Percentiles rank a stretch among this genome's conserved stretches.
Evolutionary conservation across 352 stramenopile species (phyloP).

Genomic region (Lagenidium giganteum): DNA sequence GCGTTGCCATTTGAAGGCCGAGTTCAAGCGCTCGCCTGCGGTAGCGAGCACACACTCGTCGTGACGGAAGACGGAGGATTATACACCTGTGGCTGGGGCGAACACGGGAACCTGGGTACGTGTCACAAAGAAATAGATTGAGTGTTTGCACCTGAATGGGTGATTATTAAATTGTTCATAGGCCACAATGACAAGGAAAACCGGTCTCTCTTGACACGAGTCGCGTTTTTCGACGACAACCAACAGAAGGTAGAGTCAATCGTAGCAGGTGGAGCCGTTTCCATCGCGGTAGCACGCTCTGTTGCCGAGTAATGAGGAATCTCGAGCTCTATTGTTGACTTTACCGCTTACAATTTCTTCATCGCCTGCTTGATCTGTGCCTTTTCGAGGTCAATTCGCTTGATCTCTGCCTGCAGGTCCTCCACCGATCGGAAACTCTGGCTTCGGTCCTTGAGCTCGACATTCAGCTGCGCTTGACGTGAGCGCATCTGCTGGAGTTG

Average conservation of each 20-base stretch:
- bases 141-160: too few relatives aligned
- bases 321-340: background rate
- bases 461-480: slow-evolving; percentile 6
- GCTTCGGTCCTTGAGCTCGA: slow-evolving; percentile 8
- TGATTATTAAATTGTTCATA: slow-evolving; percentile 2
- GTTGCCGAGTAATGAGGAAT: background rate
- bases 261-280: slow-evolving; percentile 11
- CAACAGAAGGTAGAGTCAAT: background rate
- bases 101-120: slow-evolving; percentile 81
- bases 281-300: slow-evolving; percentile 9
- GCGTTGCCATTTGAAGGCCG: slow-evolving; percentile 15
- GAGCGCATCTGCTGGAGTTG: slow-evolving; percentile 15
- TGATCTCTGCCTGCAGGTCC: slow-evolving; percentile 19
- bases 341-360: slow-evolving; percentile 9
- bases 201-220: background rate
- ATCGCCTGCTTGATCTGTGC: slow-evolving; percentile 20
- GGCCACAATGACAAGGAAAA: slow-evolving; percentile 11
- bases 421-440: slow-evolving; percentile 12
- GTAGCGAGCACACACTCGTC: slow-evolving; percentile 70
- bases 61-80: slow-evolving; percentile 42
- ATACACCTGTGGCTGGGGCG: slow-evolving; percentile 77
- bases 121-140: too few relatives aligned
- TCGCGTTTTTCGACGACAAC: slow-evolving; percentile 8
- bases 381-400: slow-evolving; percentile 22
- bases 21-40: slow-evolving; percentile 50